Evolutionary conservation across 78 protist species (phyloP), one percentile per base, ranked within the genome.

Genomic region (Dictyostelium purpureum): DNA sequence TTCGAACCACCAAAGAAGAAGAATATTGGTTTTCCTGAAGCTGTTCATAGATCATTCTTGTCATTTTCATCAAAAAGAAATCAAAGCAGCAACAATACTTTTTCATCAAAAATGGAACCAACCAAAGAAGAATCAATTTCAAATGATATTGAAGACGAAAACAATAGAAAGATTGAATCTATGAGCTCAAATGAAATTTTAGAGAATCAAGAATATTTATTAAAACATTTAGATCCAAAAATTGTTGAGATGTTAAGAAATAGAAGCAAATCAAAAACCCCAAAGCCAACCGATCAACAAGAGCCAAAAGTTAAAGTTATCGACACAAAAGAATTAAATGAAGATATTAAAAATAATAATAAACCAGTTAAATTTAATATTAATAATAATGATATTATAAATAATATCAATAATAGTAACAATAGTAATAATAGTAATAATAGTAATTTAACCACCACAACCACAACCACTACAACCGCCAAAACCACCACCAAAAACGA

Each of bases 201-300:
- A 47, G 92, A 85, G 66, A 85, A 47, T 47, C 92, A 85, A 73
- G 69, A 85, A 33, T 70, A 73, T 59, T 45, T 85, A 35, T 61
- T 85, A 63, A 85, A 85, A 57, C 63, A 56, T 85, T 61, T 85
- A 33, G 92, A 85, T 85, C 92, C 92, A 40, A 24, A 73, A 33
- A 38, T 85, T 16, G 47, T 85, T 16, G 82, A 70, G 47, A 85
- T 67, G 61, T 59, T 85, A 43, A 85, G 31, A 65, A 61, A 35
- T n/a, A 85, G 47, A 59, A 45, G 54, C 28, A n/a, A 61, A 47
- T 11, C 65, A 38, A 69, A 67, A 1, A 56, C 0, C 2, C 31
- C 3, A n/a, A 6, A 11, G 5, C 0, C 18, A 33, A 4, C 37
- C 6, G n/a, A 79, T 16, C 16, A 9, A 33, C 31, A 77, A 7